These are phyloP conservation scores for Drosera spatulata DNA, from an alignment of 179 eudicot genomes.

Conservation along the genomic window DNA sequence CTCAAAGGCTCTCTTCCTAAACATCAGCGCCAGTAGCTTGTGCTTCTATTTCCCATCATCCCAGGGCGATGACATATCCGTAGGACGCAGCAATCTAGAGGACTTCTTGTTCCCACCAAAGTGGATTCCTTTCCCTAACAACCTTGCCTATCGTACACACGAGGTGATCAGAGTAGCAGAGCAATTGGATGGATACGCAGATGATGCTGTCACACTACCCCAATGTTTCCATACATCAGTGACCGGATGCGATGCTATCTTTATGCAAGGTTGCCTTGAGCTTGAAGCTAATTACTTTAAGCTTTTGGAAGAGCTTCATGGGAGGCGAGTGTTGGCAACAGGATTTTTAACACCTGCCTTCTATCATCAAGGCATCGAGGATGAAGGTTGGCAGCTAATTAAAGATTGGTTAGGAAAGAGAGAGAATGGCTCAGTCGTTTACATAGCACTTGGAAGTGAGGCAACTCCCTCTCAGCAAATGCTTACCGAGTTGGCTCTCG, in stretches of 20 bases:
- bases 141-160: not conserved
- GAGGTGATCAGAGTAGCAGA: not conserved
- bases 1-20: not conserved
- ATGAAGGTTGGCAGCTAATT: not conserved
- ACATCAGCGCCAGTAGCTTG: not conserved
- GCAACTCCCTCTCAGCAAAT: conserved; percentile 1
- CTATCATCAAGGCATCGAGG: not conserved
- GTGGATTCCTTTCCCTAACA: not conserved
- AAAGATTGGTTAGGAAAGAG: not conserved
- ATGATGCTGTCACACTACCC: not conserved
- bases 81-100: not conserved
- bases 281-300: not conserved
- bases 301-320: conserved; percentile 1
- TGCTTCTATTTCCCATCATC: not conserved
- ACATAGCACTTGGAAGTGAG: conserved; percentile 2
- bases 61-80: not conserved
- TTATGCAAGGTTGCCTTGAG: not conserved
- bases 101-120: not conserved
- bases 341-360: not conserved
- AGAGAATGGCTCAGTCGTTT: not conserved
- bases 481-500: conserved; percentile 14
- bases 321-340: not conserved
- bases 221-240: not conserved
- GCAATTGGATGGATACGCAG: not conserved
- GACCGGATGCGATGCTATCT: not conserved